Evolutionary conservation across 345 rosid species (phyloP), one percentile per base, ranked within the genome.

Genomic region (Cardamine occulta): DNA sequence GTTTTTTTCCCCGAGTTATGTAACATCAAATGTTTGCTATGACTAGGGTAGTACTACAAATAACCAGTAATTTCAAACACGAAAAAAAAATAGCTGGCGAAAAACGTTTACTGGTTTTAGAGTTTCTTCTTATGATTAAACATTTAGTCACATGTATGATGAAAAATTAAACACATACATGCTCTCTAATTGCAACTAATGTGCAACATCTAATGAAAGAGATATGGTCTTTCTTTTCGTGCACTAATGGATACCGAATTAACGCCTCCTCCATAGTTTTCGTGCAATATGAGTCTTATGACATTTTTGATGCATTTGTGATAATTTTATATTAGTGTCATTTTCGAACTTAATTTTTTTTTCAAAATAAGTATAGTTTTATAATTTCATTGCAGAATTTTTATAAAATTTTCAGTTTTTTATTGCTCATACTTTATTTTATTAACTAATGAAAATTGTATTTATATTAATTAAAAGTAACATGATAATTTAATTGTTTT

Each of bases 121-220:
- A 34, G 11, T 59, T 59, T 18, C 10, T 18, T 34, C 44, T 39
- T 12, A 4, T 35, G 8, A 34, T 17, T 9, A 34, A 59, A 4
- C 9, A 59, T 24, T 24, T 24, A 24, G 2, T 24, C 26, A 24
- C 26, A 24, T 62, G 21, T 15, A 45, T 45, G 19, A 45, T 15
- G 14, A 17, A 29, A 40, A 37, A 45, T 28, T 44, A n/a, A 10
- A 47, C 26, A 47, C 15, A 48, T 66, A 17, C 19, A 42, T 63
- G 67, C 17, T 34, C 4, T 19, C 13, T 51, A 49, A 21, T 21
- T 18, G 71, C 39, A 51, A 21, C 60, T 14, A 66, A 29, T 31
- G n/a, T 29, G 70, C 32, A 10, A 65, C 42, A 65, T 47, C 24
- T 64, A 64, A 40, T 64, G n/a, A 64, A 65, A 9, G 18, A 7